A percentile compares a stretch with the other conserved stretches of the same genome.
Evolutionary conservation across 441 rosid genomes (phyloP).

Genomic region (Populus hybrid): DNA sequence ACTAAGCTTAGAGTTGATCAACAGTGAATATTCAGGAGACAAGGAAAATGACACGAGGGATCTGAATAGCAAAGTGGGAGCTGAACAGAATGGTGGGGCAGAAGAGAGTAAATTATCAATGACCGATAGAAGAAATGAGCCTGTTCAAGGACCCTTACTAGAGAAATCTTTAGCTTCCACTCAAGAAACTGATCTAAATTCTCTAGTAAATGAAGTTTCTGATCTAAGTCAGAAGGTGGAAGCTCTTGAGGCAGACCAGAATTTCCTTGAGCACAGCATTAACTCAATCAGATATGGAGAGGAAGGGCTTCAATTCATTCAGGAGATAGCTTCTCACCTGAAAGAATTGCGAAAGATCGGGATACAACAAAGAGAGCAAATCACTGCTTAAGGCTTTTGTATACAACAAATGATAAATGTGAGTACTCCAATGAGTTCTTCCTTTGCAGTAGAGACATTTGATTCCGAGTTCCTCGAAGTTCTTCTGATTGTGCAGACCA

Average conservation of each 20-base stretch:
- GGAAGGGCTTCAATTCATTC: constrained; percentile 51
- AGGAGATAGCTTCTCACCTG: constrained; percentile 59
- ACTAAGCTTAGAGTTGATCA: constrained; percentile 9
- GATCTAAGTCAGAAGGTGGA: constrained; percentile 49
- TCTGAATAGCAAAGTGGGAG: constrained; percentile 12
- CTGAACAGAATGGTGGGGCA: background rate
- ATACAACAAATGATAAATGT: too few species aligned
- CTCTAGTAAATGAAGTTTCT: constrained; percentile 33
- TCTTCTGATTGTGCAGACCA: too few species aligned
- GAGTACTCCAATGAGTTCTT: too few species aligned
- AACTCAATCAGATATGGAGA: constrained; percentile 48
- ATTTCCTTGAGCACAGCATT: constrained; percentile 50
- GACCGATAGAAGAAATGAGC: too few species aligned
- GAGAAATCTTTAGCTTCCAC: background rate
- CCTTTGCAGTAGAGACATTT: too few species aligned
- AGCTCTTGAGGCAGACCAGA: constrained; percentile 50
- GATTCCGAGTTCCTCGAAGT: too few species aligned
- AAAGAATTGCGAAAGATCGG: constrained; percentile 42
- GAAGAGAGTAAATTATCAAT: background rate
- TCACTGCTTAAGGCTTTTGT: constrained; percentile 28
- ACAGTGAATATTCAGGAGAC: constrained; percentile 15
- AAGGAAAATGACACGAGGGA: background rate
- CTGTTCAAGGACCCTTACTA: too few species aligned
- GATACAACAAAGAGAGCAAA: constrained; percentile 29
- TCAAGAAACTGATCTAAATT: constrained; percentile 19